Base-by-base conservation (phyloP, 345 rosid species). In the Reutealis trisperma region DNA sequence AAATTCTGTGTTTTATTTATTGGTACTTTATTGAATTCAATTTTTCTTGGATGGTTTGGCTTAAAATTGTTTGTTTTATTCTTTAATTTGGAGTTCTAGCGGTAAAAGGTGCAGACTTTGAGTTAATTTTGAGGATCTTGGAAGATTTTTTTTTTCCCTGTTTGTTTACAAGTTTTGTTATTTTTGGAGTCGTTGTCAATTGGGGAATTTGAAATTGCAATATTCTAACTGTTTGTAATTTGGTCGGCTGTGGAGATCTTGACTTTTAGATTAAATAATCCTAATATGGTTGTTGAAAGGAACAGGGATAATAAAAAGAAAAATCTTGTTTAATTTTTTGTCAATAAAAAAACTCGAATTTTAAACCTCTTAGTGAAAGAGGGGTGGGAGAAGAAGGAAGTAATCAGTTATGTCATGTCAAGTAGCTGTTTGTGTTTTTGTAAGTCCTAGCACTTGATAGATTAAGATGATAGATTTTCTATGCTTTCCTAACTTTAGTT, bases 231-330 rank as follows among this genome's bases (percentile, higher is more conserved):
- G 49, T 18, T 34, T 19, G 69, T 37, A 51, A 65, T 65, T 34
- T 65, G 67, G 69, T 68, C 41, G 37, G 72, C 22, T 15, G 41
- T 45, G 11, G 41, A 68, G 34, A 68, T 68, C 13, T 47, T 68
- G 37, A 68, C 32, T 24, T 54, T 68, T 16, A 22, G n/a, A 12
- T 47, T 22, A 14, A 68, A 19, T 1, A 68, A 25, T 47, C 37
- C 21, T 68, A 34, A 37, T 47, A 24, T 65, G 49, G 69, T 65
- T 37, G 25, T 24, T 65, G 49, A 65, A 65, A 65, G 45, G 22
- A 64, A 34, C 0, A 9, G 12, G 68, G 47, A 37, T 34, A 37
- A 64, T 13, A 1, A 51, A 51, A n/a, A 47, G 14, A 21, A 47
- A 68, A 68, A 21, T 49, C 34, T 25, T 24, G 24, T 2, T n/a